Percentiles rank a stretch among this genome's conserved stretches.
phyloP scores from a whole-genome alignment of 768 basidiomycete species.

The Auriscalpium microsporum region DNA sequence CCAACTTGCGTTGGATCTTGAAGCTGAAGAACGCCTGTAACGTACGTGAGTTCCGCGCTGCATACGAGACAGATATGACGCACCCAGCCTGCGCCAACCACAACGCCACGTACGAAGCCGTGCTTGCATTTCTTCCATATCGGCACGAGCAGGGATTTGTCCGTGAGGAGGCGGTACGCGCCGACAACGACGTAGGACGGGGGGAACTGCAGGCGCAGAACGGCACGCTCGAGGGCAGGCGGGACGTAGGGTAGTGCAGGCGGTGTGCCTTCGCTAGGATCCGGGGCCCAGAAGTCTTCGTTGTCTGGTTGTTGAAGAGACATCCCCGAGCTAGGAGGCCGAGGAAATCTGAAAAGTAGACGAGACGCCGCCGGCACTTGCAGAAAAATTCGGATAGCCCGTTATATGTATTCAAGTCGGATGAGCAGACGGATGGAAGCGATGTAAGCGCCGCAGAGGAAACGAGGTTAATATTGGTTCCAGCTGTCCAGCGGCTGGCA shows the following conservation, averaged over 20 bases:
- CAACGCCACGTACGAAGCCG: conserved; percentile 58
- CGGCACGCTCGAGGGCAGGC: conserved; percentile 40
- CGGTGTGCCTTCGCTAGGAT: not conserved
- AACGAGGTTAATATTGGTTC: too few relatives aligned
- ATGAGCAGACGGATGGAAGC: too few relatives aligned
- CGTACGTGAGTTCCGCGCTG: not conserved
- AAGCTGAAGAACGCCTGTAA: conserved; percentile 58
- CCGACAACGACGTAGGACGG: conserved; percentile 84
- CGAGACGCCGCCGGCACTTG: too few relatives aligned
- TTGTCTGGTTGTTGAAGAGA: not conserved
- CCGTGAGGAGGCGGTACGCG: conserved; percentile 72
- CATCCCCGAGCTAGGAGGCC: not conserved
- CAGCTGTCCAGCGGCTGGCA: too few relatives aligned
- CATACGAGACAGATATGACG: conserved; percentile 12
- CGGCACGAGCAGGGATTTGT: conserved; percentile 57
- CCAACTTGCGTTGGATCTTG: conserved; percentile 59
- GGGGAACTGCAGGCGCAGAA: conserved; percentile 60
- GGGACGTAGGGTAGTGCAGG: conserved; percentile 28
- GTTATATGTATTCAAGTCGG: too few relatives aligned
- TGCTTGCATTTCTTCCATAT: conserved; percentile 84
- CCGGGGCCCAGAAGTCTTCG: not conserved
- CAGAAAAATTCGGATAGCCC: too few relatives aligned
- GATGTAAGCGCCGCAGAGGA: too few relatives aligned
- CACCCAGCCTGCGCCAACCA: conserved; percentile 68
- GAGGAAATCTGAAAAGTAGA: too few relatives aligned